These are phyloP conservation scores for Phytophthora kernoviae DNA, from an alignment of 352 stramenopile genomes.

Conservation along the genomic window DNA sequence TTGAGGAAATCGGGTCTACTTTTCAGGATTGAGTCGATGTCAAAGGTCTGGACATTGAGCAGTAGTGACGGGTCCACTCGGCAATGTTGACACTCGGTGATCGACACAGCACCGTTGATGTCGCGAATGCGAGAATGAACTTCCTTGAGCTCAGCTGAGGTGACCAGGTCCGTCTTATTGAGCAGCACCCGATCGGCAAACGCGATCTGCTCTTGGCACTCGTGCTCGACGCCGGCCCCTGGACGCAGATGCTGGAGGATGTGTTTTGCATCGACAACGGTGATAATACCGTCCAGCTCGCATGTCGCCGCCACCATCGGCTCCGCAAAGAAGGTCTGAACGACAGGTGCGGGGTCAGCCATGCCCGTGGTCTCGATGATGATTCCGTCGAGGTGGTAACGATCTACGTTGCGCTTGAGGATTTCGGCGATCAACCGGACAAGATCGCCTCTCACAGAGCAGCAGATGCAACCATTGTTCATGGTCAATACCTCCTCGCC, in stretches of 20 bases:
- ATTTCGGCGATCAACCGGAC: constrained; percentile 61
- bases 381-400: constrained; percentile 71
- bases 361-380: constrained; percentile 92
- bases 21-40: constrained; percentile 54
- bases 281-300: constrained; percentile 94
- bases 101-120: constrained; percentile 57
- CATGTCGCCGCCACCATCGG: constrained; percentile 77
- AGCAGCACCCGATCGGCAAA: constrained; percentile 97
- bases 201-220: constrained; percentile 95
- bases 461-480: constrained; percentile 97
- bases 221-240: constrained; percentile 55
- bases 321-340: constrained; percentile 94
- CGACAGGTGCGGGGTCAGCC: constrained; percentile 88
- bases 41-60: constrained; percentile 55
- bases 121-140: constrained; percentile 37
- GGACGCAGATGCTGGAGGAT: constrained; percentile 82
- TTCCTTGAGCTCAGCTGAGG: constrained; percentile 59
- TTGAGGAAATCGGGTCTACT: constrained; percentile 62
- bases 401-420: constrained; percentile 47
- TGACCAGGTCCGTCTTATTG: constrained; percentile 97
- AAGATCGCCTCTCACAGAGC: constrained; percentile 91
- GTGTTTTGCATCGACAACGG: constrained; percentile 95
- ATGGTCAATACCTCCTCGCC: constrained; percentile 89
- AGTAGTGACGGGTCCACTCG: constrained; percentile 43
- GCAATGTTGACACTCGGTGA: constrained; percentile 58